These are phyloP conservation scores for Thalia dealbata DNA, from an alignment of 176 grass and related monocot species.

Conservation along the genomic window DNA sequence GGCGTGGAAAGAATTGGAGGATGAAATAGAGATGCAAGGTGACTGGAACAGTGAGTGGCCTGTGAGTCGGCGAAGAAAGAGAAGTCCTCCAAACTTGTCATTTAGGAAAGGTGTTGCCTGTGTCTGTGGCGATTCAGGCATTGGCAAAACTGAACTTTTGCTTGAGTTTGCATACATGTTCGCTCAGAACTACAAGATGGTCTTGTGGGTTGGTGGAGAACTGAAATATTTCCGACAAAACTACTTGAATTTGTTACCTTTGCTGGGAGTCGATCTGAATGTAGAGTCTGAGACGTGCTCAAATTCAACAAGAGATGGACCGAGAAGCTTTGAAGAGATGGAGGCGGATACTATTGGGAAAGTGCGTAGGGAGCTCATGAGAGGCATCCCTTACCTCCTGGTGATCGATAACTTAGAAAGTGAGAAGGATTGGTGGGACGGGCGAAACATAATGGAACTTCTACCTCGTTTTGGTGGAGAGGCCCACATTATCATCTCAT, in stretches of 20 bases:
- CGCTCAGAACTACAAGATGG: conserved; percentile 45
- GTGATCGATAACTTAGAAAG: conserved; percentile 62
- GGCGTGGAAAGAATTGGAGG: neutral
- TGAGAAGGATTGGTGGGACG: conserved; percentile 62
- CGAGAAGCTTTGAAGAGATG: conserved; percentile 21
- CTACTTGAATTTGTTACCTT: conserved; percentile 41
- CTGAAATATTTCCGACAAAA: conserved; percentile 36
- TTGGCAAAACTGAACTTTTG: conserved; percentile 51
- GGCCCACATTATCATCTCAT: conserved; percentile 40
- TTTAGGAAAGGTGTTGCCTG: conserved; percentile 30
- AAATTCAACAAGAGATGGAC: neutral
- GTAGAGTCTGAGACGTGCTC: neutral
- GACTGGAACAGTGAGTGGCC: neutral
- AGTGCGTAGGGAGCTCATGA: conserved; percentile 41
- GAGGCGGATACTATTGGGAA: conserved; percentile 43
- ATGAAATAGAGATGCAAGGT: conserved; percentile 11
- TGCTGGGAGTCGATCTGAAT: conserved; percentile 28
- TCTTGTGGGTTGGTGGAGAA: conserved; percentile 52
- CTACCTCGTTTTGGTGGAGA: conserved; percentile 22
- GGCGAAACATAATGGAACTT: conserved; percentile 27
- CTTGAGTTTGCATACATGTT: conserved; percentile 46
- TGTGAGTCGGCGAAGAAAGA: neutral
- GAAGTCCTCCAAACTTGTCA: neutral
- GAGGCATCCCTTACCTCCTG: conserved; percentile 47
- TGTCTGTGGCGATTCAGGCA: conserved; percentile 36